Percentiles rank a stretch among this genome's conserved stretches.
Evolutionary conservation across 2,329 filamentous ascomycete species (phyloP).

Genomic region (Colletotrichum magnum): DNA sequence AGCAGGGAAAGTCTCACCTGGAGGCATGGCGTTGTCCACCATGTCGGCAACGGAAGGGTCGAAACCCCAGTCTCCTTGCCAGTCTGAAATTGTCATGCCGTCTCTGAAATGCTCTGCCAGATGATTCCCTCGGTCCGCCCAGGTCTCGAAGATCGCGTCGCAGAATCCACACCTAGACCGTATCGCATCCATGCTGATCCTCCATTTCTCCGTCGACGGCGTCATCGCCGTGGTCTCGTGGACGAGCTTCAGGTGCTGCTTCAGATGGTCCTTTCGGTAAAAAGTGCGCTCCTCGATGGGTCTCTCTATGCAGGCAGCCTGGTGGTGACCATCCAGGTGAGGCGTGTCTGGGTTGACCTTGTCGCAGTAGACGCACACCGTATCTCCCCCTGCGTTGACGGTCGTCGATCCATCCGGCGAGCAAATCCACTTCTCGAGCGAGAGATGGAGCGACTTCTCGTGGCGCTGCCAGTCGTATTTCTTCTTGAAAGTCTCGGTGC

Average conservation of each 20-base stretch:
- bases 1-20: slow-evolving; percentile 47
- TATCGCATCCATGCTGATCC: slow-evolving; percentile 51
- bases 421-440: slow-evolving; percentile 63
- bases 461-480: slow-evolving; percentile 65
- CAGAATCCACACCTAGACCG: slow-evolving; percentile 60
- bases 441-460: slow-evolving; percentile 62
- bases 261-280: slow-evolving; percentile 59
- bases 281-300: slow-evolving; percentile 58
- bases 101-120: slow-evolving; percentile 58
- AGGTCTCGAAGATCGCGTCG: slow-evolving; percentile 51
- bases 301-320: slow-evolving; percentile 65
- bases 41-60: slow-evolving; percentile 52
- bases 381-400: slow-evolving; percentile 58
- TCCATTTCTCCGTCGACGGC: slow-evolving; percentile 62
- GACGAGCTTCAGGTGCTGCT: slow-evolving; percentile 59
- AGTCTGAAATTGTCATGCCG: slow-evolving; percentile 59
- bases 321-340: slow-evolving; percentile 56
- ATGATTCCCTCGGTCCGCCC: slow-evolving; percentile 55
- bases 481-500: slow-evolving; percentile 60
- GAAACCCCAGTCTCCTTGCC: slow-evolving; percentile 60
- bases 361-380: slow-evolving; percentile 57
- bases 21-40: slow-evolving; percentile 58
- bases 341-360: slow-evolving; percentile 46
- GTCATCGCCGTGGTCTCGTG: slow-evolving; percentile 56
- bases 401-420: slow-evolving; percentile 53